These are phyloP conservation scores for Yamadazyma dushanensis DNA, from an alignment of 1,139 yeast species.

Conservation along the genomic window DNA sequence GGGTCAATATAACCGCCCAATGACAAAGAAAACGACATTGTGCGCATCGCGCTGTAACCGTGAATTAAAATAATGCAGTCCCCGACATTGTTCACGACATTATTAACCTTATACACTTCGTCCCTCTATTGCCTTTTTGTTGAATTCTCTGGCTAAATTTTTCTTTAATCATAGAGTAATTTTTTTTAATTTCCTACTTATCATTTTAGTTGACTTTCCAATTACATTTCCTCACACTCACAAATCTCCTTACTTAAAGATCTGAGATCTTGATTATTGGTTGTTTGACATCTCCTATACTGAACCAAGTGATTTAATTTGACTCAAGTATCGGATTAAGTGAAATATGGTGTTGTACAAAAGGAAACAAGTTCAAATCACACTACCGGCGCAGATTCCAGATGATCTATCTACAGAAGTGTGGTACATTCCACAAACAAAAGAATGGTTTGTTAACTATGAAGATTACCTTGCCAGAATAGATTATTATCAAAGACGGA, in stretches of 20 bases:
- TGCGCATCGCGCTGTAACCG: constrained; percentile 1
- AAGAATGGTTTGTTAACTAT: constrained; percentile 81
- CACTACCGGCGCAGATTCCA: constrained; percentile 58
- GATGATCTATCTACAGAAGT: constrained; percentile 54
- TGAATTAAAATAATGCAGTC: background rate
- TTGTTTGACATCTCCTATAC: too few species aligned
- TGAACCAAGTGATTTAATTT: too few species aligned
- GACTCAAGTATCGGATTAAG: too few species aligned
- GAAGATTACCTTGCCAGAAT: constrained; percentile 69
- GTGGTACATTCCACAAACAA: constrained; percentile 79
- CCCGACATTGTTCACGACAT: constrained; percentile 1
- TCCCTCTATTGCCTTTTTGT: constrained; percentile 2
- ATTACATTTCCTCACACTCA: too few species aligned
- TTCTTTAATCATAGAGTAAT: background rate
- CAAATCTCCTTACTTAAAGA: too few species aligned
- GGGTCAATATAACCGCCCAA: too few species aligned
- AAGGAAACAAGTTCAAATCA: constrained; percentile 64
- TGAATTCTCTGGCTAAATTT: background rate
- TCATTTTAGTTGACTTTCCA: too few species aligned
- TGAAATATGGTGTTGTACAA: constrained; percentile 62
- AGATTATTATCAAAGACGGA: constrained; percentile 70
- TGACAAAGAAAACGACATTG: background rate
- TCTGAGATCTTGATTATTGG: too few species aligned
- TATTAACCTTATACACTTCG: constrained; percentile 3
- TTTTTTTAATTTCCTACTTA: too few species aligned